Percentiles rank a stretch among this genome's conserved stretches.
phyloP scores from a whole-genome alignment of 1,284 basidiomycete genomes.

The Stereum hirsutum region DNA sequence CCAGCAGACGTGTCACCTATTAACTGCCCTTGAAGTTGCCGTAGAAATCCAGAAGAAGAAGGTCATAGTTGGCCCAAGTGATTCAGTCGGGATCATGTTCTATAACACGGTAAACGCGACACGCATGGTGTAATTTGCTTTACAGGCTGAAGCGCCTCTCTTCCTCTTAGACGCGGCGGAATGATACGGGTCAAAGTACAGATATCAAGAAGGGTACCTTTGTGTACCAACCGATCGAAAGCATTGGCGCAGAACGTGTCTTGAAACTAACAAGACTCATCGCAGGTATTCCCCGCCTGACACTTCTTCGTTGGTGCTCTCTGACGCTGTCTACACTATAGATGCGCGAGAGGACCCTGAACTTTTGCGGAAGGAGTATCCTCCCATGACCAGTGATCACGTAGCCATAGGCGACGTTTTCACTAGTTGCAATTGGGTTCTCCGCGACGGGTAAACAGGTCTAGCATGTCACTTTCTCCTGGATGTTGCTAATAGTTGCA shows the following conservation, averaged over 20 bases:
- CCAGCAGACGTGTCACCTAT: slow-evolving; percentile 54
- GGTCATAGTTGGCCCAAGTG: slow-evolving; percentile 79
- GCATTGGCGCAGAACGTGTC: slow-evolving; percentile 75
- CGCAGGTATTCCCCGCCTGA: slow-evolving; percentile 51
- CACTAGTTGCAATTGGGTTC: slow-evolving; percentile 79
- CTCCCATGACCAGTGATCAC: slow-evolving; percentile 43
- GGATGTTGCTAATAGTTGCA: slow-evolving; percentile 5
- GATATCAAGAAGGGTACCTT: slow-evolving; percentile 72
- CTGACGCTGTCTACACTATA: not conserved
- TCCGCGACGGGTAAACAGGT: slow-evolving; percentile 69
- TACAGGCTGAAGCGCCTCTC: not conserved
- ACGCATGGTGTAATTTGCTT: not conserved
- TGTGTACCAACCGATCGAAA: slow-evolving; percentile 69
- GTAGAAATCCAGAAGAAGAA: slow-evolving; percentile 85
- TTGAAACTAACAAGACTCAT: slow-evolving; percentile 65
- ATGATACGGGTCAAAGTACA: slow-evolving; percentile 44
- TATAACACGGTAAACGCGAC: slow-evolving; percentile 88
- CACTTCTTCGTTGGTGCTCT: not conserved
- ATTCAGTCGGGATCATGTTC: slow-evolving; percentile 82
- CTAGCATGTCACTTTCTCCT: not conserved
- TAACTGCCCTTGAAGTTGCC: slow-evolving; percentile 71
- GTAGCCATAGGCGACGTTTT: slow-evolving; percentile 79
- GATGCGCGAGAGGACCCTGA: slow-evolving; percentile 44
- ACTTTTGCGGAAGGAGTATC: slow-evolving; percentile 47
- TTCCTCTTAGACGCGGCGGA: slow-evolving; percentile 25